Evolutionary conservation across 345 rosid species (phyloP).

Genomic region (Laguncularia racemosa): DNA sequence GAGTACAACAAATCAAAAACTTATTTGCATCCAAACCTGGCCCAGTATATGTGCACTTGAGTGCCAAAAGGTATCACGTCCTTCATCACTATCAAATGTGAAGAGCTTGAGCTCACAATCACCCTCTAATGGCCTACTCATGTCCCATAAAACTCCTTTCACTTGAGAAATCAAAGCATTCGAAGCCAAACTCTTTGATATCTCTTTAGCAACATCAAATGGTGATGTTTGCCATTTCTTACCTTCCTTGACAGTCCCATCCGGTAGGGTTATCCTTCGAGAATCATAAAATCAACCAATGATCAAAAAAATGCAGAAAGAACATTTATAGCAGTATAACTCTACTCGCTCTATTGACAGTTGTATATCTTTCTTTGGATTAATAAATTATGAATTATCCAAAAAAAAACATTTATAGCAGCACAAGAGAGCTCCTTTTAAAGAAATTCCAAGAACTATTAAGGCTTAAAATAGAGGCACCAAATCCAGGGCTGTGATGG

Average conservation of each 20-base stretch:
- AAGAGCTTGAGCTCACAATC: slow-evolving; percentile 71
- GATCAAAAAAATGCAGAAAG: no score
- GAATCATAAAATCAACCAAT: no score
- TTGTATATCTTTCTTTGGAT: no score
- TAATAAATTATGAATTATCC: no score
- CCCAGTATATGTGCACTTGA: slow-evolving; percentile 99
- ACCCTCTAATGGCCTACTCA: slow-evolving; percentile 74
- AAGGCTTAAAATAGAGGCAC: no score
- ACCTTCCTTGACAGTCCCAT: slow-evolving; percentile 86
- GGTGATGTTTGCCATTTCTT: slow-evolving; percentile 76
- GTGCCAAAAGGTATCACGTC: slow-evolving; percentile 97
- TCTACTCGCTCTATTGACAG: no score
- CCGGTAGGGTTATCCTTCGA: slow-evolving; percentile 47
- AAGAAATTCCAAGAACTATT: no score
- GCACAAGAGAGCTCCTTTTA: no score
- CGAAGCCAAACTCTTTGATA: slow-evolving; percentile 59
- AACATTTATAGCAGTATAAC: no score
- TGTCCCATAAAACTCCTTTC: slow-evolving; percentile 82
- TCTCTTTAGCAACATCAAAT: slow-evolving; percentile 56
- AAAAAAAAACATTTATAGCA: no score
- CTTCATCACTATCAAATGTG: slow-evolving; percentile 67
- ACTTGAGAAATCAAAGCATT: slow-evolving; percentile 75
- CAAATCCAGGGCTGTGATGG: no score
- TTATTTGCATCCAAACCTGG: slow-evolving; percentile 35
- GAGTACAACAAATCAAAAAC: neutral